A percentile compares a stretch with the other conserved stretches of the same genome.
phyloP scores from a whole-genome alignment of 1,139 yeast genomes.

The Scheffersomyces stambukii region DNA sequence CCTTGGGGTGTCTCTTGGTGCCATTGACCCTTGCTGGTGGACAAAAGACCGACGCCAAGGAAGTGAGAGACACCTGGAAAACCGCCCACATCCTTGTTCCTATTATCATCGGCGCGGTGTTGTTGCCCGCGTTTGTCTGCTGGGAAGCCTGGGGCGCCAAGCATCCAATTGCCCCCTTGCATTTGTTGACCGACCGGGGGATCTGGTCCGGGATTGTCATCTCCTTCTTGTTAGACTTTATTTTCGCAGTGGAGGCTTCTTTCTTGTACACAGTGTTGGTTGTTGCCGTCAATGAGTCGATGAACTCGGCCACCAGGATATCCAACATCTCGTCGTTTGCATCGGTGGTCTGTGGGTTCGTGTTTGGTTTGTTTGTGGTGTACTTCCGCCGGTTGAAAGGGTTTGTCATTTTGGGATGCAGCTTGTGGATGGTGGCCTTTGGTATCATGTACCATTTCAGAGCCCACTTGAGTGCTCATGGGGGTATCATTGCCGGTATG shows the following conservation, averaged over 20 bases:
- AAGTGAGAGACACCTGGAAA: constrained; percentile 24
- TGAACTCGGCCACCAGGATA: constrained; percentile 34
- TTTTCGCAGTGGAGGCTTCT: constrained; percentile 26
- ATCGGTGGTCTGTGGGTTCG: constrained; percentile 27
- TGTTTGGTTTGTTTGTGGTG: constrained; percentile 31
- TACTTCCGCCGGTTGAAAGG: constrained; percentile 26
- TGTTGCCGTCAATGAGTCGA: constrained; percentile 30
- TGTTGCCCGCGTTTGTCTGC: constrained; percentile 26
- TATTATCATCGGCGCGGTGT: constrained; percentile 31
- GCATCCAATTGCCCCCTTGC: constrained; percentile 30
- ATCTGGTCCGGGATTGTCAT: constrained; percentile 29
- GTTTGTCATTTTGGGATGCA: constrained; percentile 30
- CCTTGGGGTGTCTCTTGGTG: constrained; percentile 33
- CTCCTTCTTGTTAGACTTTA: constrained; percentile 27
- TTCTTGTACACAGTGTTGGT: constrained; percentile 32
- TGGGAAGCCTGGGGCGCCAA: constrained; percentile 31
- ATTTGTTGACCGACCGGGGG: constrained; percentile 33
- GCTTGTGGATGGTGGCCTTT: constrained; percentile 32
- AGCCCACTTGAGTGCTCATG: constrained; percentile 22
- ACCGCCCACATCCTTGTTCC: constrained; percentile 32
- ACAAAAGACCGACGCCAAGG: too few relatives aligned
- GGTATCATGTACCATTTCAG: constrained; percentile 33
- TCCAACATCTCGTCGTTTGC: constrained; percentile 29
- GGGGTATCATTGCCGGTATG: constrained; percentile 34
- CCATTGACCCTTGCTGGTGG: constrained; percentile 41